phyloP scores from a whole-genome alignment of 2,329 filamentous ascomycete species.

The Cladorrhinum sp. region DNA sequence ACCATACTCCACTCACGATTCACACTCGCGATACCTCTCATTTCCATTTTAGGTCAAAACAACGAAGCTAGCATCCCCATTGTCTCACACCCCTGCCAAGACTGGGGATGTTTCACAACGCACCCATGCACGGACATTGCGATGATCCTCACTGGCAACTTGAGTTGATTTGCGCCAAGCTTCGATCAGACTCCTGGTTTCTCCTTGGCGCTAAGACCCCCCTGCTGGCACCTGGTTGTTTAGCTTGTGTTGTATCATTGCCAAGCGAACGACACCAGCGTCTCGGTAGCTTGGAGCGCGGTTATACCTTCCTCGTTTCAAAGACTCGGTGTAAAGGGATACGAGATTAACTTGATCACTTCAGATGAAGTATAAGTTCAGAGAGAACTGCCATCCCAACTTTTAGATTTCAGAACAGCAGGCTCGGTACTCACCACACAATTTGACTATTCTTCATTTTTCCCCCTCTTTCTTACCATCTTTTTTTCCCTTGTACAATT shows the following conservation, averaged over 20 bases:
- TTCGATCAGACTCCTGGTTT: not conserved
- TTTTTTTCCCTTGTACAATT: not conserved
- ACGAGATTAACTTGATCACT: not conserved
- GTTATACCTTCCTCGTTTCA: not conserved
- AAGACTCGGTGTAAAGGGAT: not conserved
- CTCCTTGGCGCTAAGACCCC: not conserved
- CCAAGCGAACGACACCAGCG: not conserved
- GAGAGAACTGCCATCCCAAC: too few species aligned
- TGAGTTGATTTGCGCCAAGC: not conserved
- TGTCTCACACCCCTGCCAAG: not conserved
- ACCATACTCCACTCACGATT: not conserved
- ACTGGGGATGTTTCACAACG: not conserved
- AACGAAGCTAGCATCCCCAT: not conserved
- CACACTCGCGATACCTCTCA: not conserved
- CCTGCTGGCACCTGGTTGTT: too few species aligned
- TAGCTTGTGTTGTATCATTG: not conserved
- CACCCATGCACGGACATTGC: not conserved
- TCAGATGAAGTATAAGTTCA: too few species aligned
- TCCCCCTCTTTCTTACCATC: not conserved
- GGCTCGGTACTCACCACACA: not conserved
- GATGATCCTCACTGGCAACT: not conserved
- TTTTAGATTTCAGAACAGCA: not conserved
- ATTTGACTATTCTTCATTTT: not conserved
- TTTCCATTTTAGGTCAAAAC: not conserved
- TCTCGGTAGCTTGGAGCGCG: not conserved